These are phyloP conservation scores for Plasmodium blacklocki DNA, from an alignment of 169 alveolate genomes.

Conservation along the genomic window DNA sequence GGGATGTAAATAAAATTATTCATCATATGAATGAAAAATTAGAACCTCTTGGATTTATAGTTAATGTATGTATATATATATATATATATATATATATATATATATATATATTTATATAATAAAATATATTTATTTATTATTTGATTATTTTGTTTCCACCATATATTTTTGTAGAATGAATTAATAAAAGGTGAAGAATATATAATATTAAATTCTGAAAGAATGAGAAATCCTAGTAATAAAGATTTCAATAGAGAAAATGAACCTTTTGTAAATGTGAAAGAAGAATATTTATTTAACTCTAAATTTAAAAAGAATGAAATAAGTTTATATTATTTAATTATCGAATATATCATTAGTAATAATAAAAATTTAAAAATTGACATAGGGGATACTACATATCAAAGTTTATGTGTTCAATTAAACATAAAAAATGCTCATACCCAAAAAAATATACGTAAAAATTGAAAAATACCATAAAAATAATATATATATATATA, in stretches of 20 bases:
- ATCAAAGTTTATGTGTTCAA: conserved; percentile 49
- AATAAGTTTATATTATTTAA: conserved; percentile 56
- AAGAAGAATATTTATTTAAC: conserved; percentile 65
- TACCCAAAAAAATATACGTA: conserved; percentile 64
- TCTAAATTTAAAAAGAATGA: conserved; percentile 56
- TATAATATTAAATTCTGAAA: conserved; percentile 53
- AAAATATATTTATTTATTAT: background rate
- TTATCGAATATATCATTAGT: conserved; percentile 43
- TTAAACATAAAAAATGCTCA: conserved; percentile 48
- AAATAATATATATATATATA: background rate
- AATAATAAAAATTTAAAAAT: conserved; percentile 55
- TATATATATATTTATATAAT: background rate
- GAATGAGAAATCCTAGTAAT: conserved; percentile 9
- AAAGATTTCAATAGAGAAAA: background rate
- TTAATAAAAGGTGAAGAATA: conserved; percentile 68
- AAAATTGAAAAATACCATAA: conserved; percentile 7
- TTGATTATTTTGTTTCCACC: background rate
- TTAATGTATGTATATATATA: conserved; percentile 25
- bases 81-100: background rate
- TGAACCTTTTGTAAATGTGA: background rate
- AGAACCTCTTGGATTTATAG: conserved; percentile 52
- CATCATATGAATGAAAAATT: conserved; percentile 54
- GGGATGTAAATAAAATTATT: conserved; percentile 60
- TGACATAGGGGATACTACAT: conserved; percentile 25
- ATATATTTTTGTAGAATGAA: conserved; percentile 25